These are phyloP conservation scores for Pelagophyceae sp. DNA, from an alignment of 352 stramenopile species.

Conservation along the genomic window DNA sequence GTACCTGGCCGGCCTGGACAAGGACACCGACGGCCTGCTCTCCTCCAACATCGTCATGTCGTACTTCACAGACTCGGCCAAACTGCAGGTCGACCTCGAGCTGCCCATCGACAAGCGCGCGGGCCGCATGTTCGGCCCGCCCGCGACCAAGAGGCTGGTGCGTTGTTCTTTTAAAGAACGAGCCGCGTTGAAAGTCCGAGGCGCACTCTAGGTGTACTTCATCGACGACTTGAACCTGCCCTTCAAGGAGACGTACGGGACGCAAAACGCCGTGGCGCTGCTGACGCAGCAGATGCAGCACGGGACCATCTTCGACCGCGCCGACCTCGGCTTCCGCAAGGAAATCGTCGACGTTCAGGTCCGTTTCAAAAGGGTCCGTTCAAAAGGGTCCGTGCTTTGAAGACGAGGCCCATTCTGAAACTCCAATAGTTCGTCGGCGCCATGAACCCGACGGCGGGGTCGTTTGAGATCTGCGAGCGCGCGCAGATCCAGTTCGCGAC, in stretches of 20 bases:
- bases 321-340: constrained; percentile 90
- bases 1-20: constrained; percentile 65
- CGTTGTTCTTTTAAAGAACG: too few relatives aligned
- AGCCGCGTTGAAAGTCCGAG: too few relatives aligned
- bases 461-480: constrained; percentile 91
- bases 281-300: constrained; percentile 92
- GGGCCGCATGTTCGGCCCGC: constrained; percentile 83
- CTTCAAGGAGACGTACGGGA: constrained; percentile 92
- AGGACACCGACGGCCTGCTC: constrained; percentile 82
- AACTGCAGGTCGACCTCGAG: constrained; percentile 86
- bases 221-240: constrained; percentile 92
- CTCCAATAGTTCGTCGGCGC: constrained; percentile 85
- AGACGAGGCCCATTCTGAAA: too few relatives aligned
- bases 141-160: constrained; percentile 85
- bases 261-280: constrained; percentile 85
- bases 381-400: too few relatives aligned
- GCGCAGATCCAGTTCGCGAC: constrained; percentile 87
- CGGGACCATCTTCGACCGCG: constrained; percentile 83
- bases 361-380: too few relatives aligned
- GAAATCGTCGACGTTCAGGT: constrained; percentile 90
- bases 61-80: constrained; percentile 88
- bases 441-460: constrained; percentile 92
- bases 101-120: constrained; percentile 92
- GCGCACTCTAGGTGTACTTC: too few relatives aligned
- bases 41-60: constrained; percentile 95